Conservation (phyloP, 169 alveolate species). For the Eimeria brunetti region DNA sequence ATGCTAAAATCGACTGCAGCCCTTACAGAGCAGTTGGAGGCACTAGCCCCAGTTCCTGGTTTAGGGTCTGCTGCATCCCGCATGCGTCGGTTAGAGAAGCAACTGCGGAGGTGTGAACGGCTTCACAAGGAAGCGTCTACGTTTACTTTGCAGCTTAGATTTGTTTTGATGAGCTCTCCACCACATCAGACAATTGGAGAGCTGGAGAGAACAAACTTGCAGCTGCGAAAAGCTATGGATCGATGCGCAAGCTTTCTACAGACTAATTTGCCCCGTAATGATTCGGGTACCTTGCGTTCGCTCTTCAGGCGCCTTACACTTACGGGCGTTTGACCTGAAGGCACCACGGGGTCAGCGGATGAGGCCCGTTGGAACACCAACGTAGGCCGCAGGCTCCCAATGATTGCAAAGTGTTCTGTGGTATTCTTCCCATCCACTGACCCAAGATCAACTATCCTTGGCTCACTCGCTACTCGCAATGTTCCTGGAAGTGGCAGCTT, state of each 20-base stretch:
- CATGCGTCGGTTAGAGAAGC: not conserved
- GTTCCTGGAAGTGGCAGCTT: not conserved
- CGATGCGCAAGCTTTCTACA: not conserved
- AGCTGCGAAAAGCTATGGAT: not conserved
- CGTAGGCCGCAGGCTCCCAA: not conserved
- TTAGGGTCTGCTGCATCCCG: not conserved
- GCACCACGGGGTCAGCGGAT: not conserved
- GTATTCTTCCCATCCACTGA: not conserved
- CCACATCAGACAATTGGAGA: not conserved
- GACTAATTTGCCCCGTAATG: not conserved
- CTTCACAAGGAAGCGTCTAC: not conserved
- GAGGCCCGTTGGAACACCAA: not conserved
- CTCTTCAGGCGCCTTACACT: not conserved
- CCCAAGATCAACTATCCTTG: not conserved
- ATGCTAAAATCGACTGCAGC: not conserved
- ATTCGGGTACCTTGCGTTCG: not conserved
- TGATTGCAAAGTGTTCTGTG: not conserved
- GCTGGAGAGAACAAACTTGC: not conserved
- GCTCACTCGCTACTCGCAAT: not conserved
- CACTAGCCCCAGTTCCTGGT: not conserved
- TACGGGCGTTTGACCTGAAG: not conserved
- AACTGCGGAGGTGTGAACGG: not conserved
- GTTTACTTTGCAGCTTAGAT: not conserved
- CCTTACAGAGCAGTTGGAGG: not conserved
- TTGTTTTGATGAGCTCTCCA: not conserved